phyloP scores from a whole-genome alignment of 2,329 filamentous ascomycete genomes.

The Escovopsis weberi region DNA sequence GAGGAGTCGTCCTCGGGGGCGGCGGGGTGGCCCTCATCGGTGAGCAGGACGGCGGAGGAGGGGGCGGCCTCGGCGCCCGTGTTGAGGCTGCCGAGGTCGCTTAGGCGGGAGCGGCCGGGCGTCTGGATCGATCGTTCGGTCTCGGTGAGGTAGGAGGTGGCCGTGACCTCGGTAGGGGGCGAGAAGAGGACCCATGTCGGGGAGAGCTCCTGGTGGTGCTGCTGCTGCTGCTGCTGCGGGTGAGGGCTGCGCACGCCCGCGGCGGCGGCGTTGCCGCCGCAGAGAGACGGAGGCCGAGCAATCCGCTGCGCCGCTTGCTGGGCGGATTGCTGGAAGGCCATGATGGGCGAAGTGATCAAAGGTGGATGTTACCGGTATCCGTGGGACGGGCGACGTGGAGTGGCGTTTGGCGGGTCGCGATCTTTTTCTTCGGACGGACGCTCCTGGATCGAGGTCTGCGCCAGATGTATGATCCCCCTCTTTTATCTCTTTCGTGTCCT shows the following conservation, averaged over 20 bases:
- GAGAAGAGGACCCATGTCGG: conserved; percentile 97
- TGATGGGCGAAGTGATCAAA: conserved; percentile 12
- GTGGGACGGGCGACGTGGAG: background rate
- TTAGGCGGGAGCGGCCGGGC: conserved; percentile 56
- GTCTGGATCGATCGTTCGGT: conserved; percentile 50
- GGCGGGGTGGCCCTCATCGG: conserved; percentile 26
- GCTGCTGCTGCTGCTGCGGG: conserved; percentile 1
- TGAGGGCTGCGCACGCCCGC: conserved; percentile 13
- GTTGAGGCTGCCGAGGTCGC: conserved; percentile 67
- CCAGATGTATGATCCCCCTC: no score
- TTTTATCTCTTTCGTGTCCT: no score
- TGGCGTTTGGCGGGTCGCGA: no score
- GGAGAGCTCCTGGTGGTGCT: conserved; percentile 40
- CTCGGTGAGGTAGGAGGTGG: conserved; percentile 54
- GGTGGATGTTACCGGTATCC: background rate
- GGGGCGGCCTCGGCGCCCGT: conserved; percentile 47
- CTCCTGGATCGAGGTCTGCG: no score
- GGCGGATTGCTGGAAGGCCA: conserved; percentile 48
- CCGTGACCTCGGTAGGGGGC: conserved; percentile 48
- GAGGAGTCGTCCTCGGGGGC: conserved; percentile 23
- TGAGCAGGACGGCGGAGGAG: conserved; percentile 19
- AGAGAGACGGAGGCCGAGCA: conserved; percentile 23
- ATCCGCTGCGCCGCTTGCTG: conserved; percentile 36
- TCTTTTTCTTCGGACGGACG: no score
- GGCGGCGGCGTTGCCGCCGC: conserved; percentile 21